Base-by-base conservation (phyloP, 345 rosid genomes). In the Diplotaxis tenuifolia region DNA sequence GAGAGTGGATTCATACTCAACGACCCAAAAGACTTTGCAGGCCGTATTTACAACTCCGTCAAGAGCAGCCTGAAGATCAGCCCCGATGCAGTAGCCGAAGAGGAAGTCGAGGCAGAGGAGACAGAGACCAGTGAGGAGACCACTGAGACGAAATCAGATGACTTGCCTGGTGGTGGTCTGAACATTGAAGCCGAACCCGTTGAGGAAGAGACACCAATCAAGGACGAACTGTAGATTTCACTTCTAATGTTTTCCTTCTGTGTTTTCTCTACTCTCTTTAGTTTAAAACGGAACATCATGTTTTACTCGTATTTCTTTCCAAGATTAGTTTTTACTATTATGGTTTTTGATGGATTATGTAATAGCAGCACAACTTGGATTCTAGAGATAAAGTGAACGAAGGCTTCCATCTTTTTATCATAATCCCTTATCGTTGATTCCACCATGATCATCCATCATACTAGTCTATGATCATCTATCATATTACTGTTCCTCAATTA, bases 1-100 rank as follows among this genome's bases (percentile, higher is more conserved):
- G 99, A 95, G 88, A 95, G 98, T 76, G 99, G 99, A 60, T 95
- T 92, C 82, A 45, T 81, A 62, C 85, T 83, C 57, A 72, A 12
- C 0, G 96, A 95, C 67, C 98, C 98, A 4, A 92, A 92, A 75
- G 98, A 87, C 68, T 95, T 95, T 34, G 97, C 99, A 8, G 88
- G 86, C 20, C 83, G 87, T 15, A 90, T 92, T 62, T 92, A 92
- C 73, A 75, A 77, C 84, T 85, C 98, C 0, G 94, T 95, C 65
- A 92, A 88, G 77, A 79, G 92, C 7, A 76, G 94, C 75, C 84
- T 95, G 15, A 78, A 79, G 75, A 86, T 95, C 70, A 88, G 85
- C 65, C 91, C 87, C 4, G 98, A 95, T 71, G 97, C 92, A 0
- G 75, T 80, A 15, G 84, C 84, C 2, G 99, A 92, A 56, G 96